These are phyloP conservation scores for Cyberlindnera nakhonratchasimensis DNA, from an alignment of 805 yeast species.

Conservation along the genomic window DNA sequence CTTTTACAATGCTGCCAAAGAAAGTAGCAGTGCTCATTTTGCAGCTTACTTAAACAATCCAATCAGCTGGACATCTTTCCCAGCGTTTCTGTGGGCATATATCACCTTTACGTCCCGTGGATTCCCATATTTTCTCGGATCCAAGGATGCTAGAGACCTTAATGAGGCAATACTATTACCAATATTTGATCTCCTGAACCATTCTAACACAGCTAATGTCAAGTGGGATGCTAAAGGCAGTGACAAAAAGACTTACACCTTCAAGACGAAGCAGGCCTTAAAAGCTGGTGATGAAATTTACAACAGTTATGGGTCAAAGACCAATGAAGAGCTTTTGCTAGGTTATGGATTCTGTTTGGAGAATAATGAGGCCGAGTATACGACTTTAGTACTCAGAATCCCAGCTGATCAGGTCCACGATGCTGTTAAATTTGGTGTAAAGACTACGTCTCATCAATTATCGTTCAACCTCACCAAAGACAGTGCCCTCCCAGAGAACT, in stretches of 20 bases:
- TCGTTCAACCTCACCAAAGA: constrained; percentile 37
- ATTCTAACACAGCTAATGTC: constrained; percentile 56
- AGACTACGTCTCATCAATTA: constrained; percentile 39
- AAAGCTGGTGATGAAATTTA: constrained; percentile 48
- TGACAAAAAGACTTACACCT: constrained; percentile 32
- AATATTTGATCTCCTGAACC: constrained; percentile 75
- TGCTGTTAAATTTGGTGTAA: constrained; percentile 36
- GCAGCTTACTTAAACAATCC: constrained; percentile 27
- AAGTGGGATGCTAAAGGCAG: constrained; percentile 47
- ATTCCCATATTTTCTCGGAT: constrained; percentile 65
- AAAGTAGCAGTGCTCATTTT: constrained; percentile 25
- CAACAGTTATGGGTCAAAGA: constrained; percentile 86
- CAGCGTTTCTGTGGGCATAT: constrained; percentile 73
- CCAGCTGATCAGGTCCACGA: constrained; percentile 29
- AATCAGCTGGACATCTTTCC: constrained; percentile 57
- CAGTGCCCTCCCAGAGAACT: constrained; percentile 39
- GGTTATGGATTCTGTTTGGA: constrained; percentile 77
- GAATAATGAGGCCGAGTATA: constrained; percentile 53
- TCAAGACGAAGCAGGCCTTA: constrained; percentile 36
- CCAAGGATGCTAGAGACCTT: constrained; percentile 34
- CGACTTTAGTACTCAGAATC: constrained; percentile 59
- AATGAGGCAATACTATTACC: constrained; percentile 71
- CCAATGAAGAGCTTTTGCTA: constrained; percentile 76
- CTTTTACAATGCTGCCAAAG: constrained; percentile 27
- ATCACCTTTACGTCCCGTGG: constrained; percentile 72